Evolutionary conservation across 1,284 basidiomycete species (phyloP).

Genomic region (Sporisorium iseilematis-ciliati): DNA sequence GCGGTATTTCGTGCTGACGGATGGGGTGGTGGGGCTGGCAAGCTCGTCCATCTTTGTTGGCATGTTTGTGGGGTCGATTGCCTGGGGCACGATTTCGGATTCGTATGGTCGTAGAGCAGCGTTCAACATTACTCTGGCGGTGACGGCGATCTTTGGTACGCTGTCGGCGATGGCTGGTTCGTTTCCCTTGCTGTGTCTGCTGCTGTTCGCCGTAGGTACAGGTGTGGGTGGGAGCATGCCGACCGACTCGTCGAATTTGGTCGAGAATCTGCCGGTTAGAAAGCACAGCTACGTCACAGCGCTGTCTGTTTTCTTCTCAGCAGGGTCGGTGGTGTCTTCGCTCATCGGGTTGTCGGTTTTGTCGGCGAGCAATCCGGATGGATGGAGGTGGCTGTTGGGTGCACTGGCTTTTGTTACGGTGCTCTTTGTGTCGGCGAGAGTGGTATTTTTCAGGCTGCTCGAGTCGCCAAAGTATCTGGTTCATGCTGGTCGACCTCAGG

Average conservation of each 20-base stretch:
- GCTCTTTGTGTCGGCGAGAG: slow-evolving; percentile 82
- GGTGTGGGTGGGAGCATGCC: slow-evolving; percentile 88
- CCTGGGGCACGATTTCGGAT: slow-evolving; percentile 70
- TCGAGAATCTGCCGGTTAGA: slow-evolving; percentile 91
- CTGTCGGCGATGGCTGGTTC: slow-evolving; percentile 81
- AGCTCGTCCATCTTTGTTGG: slow-evolving; percentile 87
- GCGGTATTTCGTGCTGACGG: slow-evolving; percentile 76
- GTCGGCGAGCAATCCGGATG: slow-evolving; percentile 29
- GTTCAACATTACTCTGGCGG: slow-evolving; percentile 90
- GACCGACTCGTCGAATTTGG: slow-evolving; percentile 91
- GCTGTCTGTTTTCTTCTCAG: slow-evolving; percentile 82
- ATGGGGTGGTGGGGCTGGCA: slow-evolving; percentile 80
- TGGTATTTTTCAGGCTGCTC: slow-evolving; percentile 88
- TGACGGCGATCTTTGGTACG: slow-evolving; percentile 91
- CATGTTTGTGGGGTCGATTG: slow-evolving; percentile 93
- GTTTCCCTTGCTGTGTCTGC: slow-evolving; percentile 79
- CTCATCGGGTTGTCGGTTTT: slow-evolving; percentile 52
- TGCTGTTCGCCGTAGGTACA: slow-evolving; percentile 88
- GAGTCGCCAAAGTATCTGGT: slow-evolving; percentile 79
- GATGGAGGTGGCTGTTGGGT: slow-evolving; percentile 54
- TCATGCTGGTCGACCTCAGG: slow-evolving; percentile 50
- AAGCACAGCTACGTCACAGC: slow-evolving; percentile 94
- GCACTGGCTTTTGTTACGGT: slow-evolving; percentile 75
- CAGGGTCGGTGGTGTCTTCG: slow-evolving; percentile 52
- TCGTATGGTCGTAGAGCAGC: slow-evolving; percentile 81